Percentiles rank a stretch among this genome's conserved stretches.
Conservation (phyloP, 1,284 basidiomycete species). For the Xanthoconium separans region DNA sequence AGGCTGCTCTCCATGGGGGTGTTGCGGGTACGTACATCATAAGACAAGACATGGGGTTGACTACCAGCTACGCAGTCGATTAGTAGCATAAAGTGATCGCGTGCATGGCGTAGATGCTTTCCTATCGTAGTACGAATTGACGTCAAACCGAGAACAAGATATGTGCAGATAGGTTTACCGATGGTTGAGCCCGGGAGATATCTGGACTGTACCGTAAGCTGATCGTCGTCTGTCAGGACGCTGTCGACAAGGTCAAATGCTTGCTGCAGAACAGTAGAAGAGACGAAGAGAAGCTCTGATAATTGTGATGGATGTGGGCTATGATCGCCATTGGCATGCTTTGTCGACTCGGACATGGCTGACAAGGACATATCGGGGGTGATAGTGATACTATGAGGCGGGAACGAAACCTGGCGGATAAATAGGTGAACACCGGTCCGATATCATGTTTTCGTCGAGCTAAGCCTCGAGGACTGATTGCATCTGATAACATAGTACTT, state of each 20-base stretch:
- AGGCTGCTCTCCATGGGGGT: conserved; percentile 78
- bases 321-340: conserved; percentile 7
- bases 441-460: conserved; percentile 20
- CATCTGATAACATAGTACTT: conserved; percentile 13
- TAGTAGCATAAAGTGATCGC: conserved; percentile 75
- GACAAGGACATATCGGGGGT: conserved; percentile 8
- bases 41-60: conserved; percentile 60
- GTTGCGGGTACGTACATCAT: conserved; percentile 72
- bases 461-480: conserved; percentile 25
- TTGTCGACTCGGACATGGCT: conserved; percentile 26
- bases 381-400: no score
- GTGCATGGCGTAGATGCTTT: conserved; percentile 79
- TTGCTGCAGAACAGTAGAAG: conserved; percentile 63
- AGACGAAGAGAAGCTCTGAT: conserved; percentile 60
- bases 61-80: conserved; percentile 51
- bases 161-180: conserved; percentile 43
- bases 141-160: neutral
- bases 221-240: conserved; percentile 60
- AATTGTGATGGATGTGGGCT: conserved; percentile 32
- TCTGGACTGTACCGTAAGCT: conserved; percentile 63
- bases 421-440: conserved; percentile 16
- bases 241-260: conserved; percentile 69
- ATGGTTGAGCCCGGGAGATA: conserved; percentile 81
- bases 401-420: conserved; percentile 4
- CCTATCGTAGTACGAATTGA: conserved; percentile 41